phyloP scores from a whole-genome alignment of 192 early-diverging fungal species.

The Podochytrium sp. region DNA sequence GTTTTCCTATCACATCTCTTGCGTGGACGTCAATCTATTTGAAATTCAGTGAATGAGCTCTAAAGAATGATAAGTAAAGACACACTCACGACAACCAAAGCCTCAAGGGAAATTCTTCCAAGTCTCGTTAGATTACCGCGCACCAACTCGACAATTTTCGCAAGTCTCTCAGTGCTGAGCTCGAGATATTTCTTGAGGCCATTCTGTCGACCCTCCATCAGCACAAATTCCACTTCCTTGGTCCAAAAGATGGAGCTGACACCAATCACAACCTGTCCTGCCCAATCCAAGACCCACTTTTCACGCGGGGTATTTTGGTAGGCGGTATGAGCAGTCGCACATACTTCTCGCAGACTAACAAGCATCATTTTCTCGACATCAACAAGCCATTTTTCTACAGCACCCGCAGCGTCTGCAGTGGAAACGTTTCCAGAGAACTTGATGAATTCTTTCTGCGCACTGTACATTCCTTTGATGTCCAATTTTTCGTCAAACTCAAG shows the following conservation, averaged over 20 bases:
- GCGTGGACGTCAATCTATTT: slow-evolving; percentile 66
- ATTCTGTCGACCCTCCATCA: slow-evolving; percentile 48
- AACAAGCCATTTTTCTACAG: slow-evolving; percentile 62
- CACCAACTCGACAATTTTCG: slow-evolving; percentile 60
- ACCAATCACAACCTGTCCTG: slow-evolving; percentile 63
- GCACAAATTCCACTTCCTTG: slow-evolving; percentile 58
- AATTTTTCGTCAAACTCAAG: slow-evolving; percentile 58
- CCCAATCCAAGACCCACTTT: slow-evolving; percentile 65
- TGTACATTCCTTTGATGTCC: slow-evolving; percentile 65
- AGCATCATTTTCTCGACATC: slow-evolving; percentile 63
- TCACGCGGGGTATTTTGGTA: slow-evolving; percentile 55
- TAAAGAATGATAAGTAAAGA: neutral
- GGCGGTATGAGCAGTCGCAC: slow-evolving; percentile 37
- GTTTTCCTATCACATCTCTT: slow-evolving; percentile 53
- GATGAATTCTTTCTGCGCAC: slow-evolving; percentile 59
- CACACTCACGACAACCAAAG: slow-evolving; percentile 58
- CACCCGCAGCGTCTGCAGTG: slow-evolving; percentile 55
- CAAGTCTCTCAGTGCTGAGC: slow-evolving; percentile 49
- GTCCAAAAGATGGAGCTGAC: slow-evolving; percentile 67
- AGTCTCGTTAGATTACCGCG: slow-evolving; percentile 57
- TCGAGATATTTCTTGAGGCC: slow-evolving; percentile 57
- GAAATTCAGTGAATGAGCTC: neutral
- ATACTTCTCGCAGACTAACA: slow-evolving; percentile 51
- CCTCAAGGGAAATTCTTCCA: slow-evolving; percentile 54
- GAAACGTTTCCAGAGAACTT: slow-evolving; percentile 51